Evolutionary conservation across 495 filamentous ascomycete species (phyloP), one percentile per base, ranked within the genome.

Genomic region (Endocarpon pusillum): DNA sequence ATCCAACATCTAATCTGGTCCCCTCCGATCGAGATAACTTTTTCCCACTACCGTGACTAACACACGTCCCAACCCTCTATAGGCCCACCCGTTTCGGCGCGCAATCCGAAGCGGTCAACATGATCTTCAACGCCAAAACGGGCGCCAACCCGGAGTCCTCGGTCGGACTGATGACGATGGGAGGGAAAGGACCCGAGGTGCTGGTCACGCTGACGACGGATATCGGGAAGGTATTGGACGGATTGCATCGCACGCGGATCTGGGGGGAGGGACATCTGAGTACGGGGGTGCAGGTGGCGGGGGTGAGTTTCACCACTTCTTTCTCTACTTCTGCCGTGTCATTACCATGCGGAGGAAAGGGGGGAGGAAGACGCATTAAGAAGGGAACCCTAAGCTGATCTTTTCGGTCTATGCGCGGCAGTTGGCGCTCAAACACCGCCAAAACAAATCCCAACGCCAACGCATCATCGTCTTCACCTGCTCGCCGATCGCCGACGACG

Each of bases 81-180:
- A 81, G 75, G 49, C 85, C 89, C 30, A 87, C 89, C 36, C 71
- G 89, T 57, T 96, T 80, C 67, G 85, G 94, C 59, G 85, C 89
- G 39, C 89, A 96, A 64, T 61, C 78, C 45, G 91, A 99, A 57
- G 85, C 87, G 30, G 82, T 92, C 46, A 84, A 79, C 52, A 77
- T 94, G 54, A 78, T 94, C 52, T 94, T 94, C 64, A 80, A 78
- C 42, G 78, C 78, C 47, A 92, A 96, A 58, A 92, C 86, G 42
- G 74, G 83, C 59, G 79, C 71, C 53, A 92, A 99, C 56, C 80
- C 89, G 16, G 89, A 99, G 59, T 94, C 85, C 9, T 87, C 84
- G 16, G 91, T 96, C 35, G 89, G 89, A 39, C 66, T 99, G 32
- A 93, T 99, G 85, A 94, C 81, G 55, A 94, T 96, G 86, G 89